phyloP scores from a whole-genome alignment of 352 stramenopile genomes.

The Globisporangium barbulae region DNA sequence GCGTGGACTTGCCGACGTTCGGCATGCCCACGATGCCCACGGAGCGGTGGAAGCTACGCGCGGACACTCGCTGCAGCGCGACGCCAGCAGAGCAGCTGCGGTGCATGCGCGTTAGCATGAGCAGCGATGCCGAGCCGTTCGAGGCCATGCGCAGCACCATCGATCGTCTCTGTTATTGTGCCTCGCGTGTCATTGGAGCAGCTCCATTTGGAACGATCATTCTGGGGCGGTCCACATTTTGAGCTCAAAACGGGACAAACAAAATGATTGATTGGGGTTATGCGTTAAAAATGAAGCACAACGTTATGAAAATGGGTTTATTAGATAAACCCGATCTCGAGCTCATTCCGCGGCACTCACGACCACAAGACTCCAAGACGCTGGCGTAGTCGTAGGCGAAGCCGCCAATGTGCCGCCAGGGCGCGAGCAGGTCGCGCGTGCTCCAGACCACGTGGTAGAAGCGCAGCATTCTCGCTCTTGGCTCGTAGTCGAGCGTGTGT shows the following conservation, averaged over 20 bases:
- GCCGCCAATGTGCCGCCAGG: slow-evolving; percentile 2
- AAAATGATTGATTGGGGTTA: no score
- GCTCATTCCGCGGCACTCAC: no score
- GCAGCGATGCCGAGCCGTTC: slow-evolving; percentile 7
- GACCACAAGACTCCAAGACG: no score
- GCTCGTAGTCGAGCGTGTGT: background rate
- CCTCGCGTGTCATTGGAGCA: slow-evolving; percentile 3
- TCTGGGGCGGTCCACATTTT: no score
- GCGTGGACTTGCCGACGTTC: slow-evolving; percentile 87
- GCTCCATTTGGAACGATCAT: no score
- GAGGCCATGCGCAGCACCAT: background rate
- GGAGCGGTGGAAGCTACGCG: slow-evolving; percentile 68
- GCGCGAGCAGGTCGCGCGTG: slow-evolving; percentile 1
- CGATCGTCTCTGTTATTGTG: background rate
- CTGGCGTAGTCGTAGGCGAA: background rate
- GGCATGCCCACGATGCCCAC: slow-evolving; percentile 88
- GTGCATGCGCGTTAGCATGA: slow-evolving; percentile 21
- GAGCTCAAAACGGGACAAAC: no score
- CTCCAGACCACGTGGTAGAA: slow-evolving; percentile 3
- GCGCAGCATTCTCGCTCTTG: background rate
- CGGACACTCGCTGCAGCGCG: background rate
- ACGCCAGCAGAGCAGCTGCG: slow-evolving; percentile 2
- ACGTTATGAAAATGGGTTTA: no score
- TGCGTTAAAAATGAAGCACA: no score
- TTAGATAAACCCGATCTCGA: no score